Conservation (phyloP, 1,139 yeast genomes). For the Hansenula anomala region DNA sequence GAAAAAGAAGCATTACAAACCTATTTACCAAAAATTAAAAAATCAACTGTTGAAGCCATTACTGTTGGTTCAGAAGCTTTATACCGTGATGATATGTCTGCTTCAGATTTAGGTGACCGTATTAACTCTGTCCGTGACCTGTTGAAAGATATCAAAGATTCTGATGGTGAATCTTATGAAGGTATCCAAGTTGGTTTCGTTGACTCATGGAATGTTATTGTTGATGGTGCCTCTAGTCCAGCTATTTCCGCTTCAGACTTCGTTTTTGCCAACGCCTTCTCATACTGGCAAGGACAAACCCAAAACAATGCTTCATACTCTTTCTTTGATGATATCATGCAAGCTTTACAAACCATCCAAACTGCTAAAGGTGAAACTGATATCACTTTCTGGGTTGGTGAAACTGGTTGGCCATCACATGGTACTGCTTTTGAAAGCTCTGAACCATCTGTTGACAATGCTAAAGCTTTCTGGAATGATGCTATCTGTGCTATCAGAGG, state of each 20-base stretch:
- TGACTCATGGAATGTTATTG: conserved; percentile 92
- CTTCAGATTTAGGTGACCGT: conserved; percentile 58
- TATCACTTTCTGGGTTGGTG: conserved; percentile 91
- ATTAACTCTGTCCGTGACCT: conserved; percentile 56
- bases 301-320: conserved; percentile 77
- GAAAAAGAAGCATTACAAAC: conserved; percentile 65
- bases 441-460: conserved; percentile 66
- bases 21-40: conserved; percentile 70
- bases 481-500: conserved; percentile 90
- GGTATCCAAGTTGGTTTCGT: conserved; percentile 83
- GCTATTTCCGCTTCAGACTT: conserved; percentile 80
- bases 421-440: conserved; percentile 71
- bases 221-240: conserved; percentile 65
- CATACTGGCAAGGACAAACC: conserved; percentile 98
- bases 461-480: conserved; percentile 76
- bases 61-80: conserved; percentile 91
- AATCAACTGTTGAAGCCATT: conserved; percentile 63
- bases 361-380: conserved; percentile 80
- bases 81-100: conserved; percentile 78
- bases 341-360: conserved; percentile 85
- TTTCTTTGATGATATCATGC: conserved; percentile 94
- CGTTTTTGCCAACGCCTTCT: conserved; percentile 89
- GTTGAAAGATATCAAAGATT: conserved; percentile 60
- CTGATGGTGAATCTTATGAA: conserved; percentile 71
- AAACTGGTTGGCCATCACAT: conserved; percentile 96